Percentiles rank a stretch among this genome's conserved stretches.
phyloP scores from a whole-genome alignment of 2,329 filamentous ascomycete genomes.

The Fusarium sterilihyphosum region DNA sequence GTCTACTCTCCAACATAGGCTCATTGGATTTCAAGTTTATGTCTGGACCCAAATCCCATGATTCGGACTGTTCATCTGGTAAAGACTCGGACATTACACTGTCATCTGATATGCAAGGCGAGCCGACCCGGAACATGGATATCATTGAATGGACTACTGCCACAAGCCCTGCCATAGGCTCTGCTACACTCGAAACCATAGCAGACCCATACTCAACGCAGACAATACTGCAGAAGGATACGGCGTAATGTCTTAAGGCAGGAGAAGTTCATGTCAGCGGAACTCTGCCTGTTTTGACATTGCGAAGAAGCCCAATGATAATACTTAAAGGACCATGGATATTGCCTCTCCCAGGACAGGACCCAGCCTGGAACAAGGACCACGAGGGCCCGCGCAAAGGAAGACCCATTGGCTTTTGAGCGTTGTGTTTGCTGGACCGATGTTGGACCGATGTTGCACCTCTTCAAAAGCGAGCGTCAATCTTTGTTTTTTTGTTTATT shows the following conservation, averaged over 20 bases:
- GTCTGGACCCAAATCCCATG: conserved; percentile 18
- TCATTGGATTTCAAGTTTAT: conserved; percentile 21
- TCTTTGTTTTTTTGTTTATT: neutral
- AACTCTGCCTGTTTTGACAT: neutral
- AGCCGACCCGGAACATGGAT: conserved; percentile 6
- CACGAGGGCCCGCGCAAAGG: neutral
- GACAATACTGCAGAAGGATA: neutral
- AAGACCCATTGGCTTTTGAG: neutral
- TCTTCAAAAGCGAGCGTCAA: neutral
- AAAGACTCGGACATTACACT: conserved; percentile 19
- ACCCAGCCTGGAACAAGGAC: neutral
- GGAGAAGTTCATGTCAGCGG: neutral
- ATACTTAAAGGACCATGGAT: conserved; percentile 3
- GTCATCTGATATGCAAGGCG: conserved; percentile 4
- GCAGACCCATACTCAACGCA: neutral
- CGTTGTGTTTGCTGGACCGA: neutral
- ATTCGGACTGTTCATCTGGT: conserved; percentile 2
- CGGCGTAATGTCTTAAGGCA: neutral
- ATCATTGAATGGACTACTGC: conserved; percentile 16
- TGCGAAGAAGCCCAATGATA: neutral
- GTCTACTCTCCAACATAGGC: conserved; percentile 2
- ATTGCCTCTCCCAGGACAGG: neutral
- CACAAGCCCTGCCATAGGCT: neutral
- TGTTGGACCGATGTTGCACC: neutral
- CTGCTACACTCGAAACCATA: neutral